Conservation (phyloP, 2,329 filamentous ascomycete genomes). For the Grosmannia penicillata region DNA sequence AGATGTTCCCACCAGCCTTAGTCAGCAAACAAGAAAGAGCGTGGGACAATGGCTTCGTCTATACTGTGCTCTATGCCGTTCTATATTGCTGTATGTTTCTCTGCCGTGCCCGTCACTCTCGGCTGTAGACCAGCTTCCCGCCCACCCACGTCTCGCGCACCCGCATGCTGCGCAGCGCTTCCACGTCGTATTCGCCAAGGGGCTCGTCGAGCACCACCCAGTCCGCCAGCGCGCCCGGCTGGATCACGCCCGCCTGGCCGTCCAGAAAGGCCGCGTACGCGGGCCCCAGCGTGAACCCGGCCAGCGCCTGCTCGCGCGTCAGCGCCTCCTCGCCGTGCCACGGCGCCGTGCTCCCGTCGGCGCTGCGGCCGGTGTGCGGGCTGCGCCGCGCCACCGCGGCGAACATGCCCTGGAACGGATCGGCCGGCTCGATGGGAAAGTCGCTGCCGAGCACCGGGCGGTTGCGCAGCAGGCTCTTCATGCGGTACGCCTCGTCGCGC, state of each 20-base stretch:
- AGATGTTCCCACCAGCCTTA: no score
- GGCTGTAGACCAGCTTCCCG: slow-evolving; percentile 34
- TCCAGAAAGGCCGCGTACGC: slow-evolving; percentile 47
- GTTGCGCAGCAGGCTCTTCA: slow-evolving; percentile 38
- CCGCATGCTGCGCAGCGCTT: slow-evolving; percentile 35
- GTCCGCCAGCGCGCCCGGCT: slow-evolving; percentile 47
- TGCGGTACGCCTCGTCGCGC: slow-evolving; percentile 45
- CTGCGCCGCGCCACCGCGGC: slow-evolving; percentile 48
- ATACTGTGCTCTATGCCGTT: neutral
- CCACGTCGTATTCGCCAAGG: slow-evolving; percentile 30
- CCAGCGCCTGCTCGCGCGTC: slow-evolving; percentile 41
- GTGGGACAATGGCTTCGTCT: no score
- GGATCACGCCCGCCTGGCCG: slow-evolving; percentile 41
- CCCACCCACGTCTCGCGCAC: slow-evolving; percentile 57
- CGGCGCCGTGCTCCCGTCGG: slow-evolving; percentile 30
- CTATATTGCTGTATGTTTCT: neutral
- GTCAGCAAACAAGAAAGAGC: no score
- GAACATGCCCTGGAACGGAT: slow-evolving; percentile 54
- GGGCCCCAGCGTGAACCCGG: slow-evolving; percentile 45
- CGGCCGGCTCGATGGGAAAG: slow-evolving; percentile 56
- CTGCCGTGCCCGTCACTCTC: slow-evolving; percentile 8
- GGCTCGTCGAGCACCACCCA: slow-evolving; percentile 54
- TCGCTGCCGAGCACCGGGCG: slow-evolving; percentile 45
- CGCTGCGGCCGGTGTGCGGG: slow-evolving; percentile 38
- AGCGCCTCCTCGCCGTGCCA: slow-evolving; percentile 48